Evolutionary conservation across 1,284 basidiomycete species (phyloP).

Genomic region (Microbotryomycetes sp.): DNA sequence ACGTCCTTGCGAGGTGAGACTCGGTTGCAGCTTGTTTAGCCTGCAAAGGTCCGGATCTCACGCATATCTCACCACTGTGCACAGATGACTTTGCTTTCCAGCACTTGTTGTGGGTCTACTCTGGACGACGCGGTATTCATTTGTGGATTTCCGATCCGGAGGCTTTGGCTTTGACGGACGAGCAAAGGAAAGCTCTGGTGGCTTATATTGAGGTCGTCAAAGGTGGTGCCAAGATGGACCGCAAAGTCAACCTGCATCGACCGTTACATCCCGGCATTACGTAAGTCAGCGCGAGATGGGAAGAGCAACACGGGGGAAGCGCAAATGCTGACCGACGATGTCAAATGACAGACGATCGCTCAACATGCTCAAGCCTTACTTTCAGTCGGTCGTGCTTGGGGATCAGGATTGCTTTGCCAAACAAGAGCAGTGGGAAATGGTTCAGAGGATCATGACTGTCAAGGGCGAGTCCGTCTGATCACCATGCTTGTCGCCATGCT

Average conservation of each 20-base stretch:
- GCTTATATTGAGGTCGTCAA: slow-evolving; percentile 81
- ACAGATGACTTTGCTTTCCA: slow-evolving; percentile 52
- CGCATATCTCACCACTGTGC: neutral
- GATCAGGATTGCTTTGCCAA: slow-evolving; percentile 82
- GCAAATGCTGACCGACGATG: no score
- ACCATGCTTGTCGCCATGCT: no score
- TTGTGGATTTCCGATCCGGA: slow-evolving; percentile 90
- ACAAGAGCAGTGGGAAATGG: slow-evolving; percentile 63
- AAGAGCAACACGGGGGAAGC: no score
- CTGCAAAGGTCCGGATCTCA: neutral
- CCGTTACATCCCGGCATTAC: slow-evolving; percentile 63
- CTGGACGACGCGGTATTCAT: slow-evolving; percentile 95
- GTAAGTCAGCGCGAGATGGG: no score
- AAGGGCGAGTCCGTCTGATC: slow-evolving; percentile 42
- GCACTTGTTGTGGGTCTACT: slow-evolving; percentile 93
- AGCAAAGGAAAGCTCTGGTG: slow-evolving; percentile 79
- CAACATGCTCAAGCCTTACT: slow-evolving; percentile 53
- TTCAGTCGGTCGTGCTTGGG: slow-evolving; percentile 63
- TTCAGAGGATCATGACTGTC: slow-evolving; percentile 72
- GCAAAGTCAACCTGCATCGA: slow-evolving; percentile 67
- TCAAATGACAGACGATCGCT: slow-evolving; percentile 46
- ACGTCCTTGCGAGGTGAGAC: slow-evolving; percentile 58
- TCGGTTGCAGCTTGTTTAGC: neutral
- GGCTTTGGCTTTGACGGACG: slow-evolving; percentile 84
- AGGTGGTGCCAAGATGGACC: slow-evolving; percentile 71